Evolutionary conservation across 2,329 filamentous ascomycete genomes (phyloP), one percentile per base, ranked within the genome.

Genomic region (Ceratocystis alfenasii): DNA sequence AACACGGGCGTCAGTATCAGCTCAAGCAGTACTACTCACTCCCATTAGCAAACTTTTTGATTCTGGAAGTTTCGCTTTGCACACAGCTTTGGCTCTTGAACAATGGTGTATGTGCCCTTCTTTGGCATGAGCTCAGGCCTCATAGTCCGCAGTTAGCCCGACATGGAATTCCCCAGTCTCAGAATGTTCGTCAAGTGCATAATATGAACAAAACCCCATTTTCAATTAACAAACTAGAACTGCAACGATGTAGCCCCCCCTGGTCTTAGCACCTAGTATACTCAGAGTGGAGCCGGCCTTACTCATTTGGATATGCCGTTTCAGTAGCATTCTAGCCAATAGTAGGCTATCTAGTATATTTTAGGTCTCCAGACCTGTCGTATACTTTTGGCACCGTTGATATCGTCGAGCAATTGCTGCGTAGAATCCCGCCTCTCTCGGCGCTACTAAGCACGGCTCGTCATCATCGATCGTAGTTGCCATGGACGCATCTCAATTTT

Each of bases 391-490:
- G 53, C 15, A 22, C 46, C 3, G 3, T 15, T 57, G 53, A 12
- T 57, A 57, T 57, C 53, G 25, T 30, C 53, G 28, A 57, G 53
- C 53, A 15, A 5, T 30, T 57, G 53, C 53, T 57, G 12, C n/a
- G 53, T n/a, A 57, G 25, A 57, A 57, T 57, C 53, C 30, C 53
- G 53, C 28, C 53, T 28, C 61, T 45, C 61, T 63, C 61, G 61
- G 61, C 61, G 61, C 41, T 63, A 63, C 61, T 63, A 57, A 57
- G 53, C 53, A 57, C 25, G 57, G 64, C 20, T 48, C 57, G 64
- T 62, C 59, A 66, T 66, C 64, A 60, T 66, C 64, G 55, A 60
- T 66, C 64, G 55, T 48, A 25, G 30, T 15, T 20, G n/a, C 64
- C 36, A 62, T 28, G 28, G 28, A 57, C 53, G n/a, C 33, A 62